Conservation (phyloP, 164 flowering plant genomes). For the Piper betle region DNA sequence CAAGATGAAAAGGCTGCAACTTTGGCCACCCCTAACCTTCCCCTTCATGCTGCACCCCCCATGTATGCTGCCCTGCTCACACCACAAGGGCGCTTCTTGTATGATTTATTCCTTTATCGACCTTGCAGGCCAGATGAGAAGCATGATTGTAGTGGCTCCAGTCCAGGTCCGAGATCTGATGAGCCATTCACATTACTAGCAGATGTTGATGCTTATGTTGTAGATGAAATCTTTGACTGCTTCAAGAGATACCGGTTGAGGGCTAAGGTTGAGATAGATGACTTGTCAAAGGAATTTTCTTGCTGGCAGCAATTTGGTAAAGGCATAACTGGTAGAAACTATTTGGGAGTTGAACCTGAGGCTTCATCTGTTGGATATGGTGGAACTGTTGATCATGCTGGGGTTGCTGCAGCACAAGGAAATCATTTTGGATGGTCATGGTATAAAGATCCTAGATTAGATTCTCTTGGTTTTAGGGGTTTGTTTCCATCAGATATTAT, state of each 20-base stretch:
- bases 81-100: constrained; percentile 88
- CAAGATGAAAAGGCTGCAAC: constrained; percentile 20
- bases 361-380: constrained; percentile 73
- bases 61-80: constrained; percentile 74
- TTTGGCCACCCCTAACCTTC: constrained; percentile 39
- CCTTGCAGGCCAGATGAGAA: constrained; percentile 39
- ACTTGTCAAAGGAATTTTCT: constrained; percentile 51
- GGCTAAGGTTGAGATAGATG: constrained; percentile 85
- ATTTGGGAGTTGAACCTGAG: constrained; percentile 56
- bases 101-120: constrained; percentile 60
- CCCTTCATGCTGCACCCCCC: constrained; percentile 32
- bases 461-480: constrained; percentile 79
- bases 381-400: constrained; percentile 41
- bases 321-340: constrained; percentile 22
- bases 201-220: constrained; percentile 57
- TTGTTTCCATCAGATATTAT: constrained; percentile 55
- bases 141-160: constrained; percentile 55
- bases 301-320: constrained; percentile 93
- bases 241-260: constrained; percentile 76
- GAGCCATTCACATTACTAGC: constrained; percentile 34
- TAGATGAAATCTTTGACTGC: constrained; percentile 63
- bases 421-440: constrained; percentile 61
- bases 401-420: constrained; percentile 49
- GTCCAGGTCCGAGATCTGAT: constrained; percentile 45
- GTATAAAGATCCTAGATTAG: constrained; percentile 80